Evolutionary conservation across 331 rosid species (phyloP).

Genomic region (Malus hybrid): DNA sequence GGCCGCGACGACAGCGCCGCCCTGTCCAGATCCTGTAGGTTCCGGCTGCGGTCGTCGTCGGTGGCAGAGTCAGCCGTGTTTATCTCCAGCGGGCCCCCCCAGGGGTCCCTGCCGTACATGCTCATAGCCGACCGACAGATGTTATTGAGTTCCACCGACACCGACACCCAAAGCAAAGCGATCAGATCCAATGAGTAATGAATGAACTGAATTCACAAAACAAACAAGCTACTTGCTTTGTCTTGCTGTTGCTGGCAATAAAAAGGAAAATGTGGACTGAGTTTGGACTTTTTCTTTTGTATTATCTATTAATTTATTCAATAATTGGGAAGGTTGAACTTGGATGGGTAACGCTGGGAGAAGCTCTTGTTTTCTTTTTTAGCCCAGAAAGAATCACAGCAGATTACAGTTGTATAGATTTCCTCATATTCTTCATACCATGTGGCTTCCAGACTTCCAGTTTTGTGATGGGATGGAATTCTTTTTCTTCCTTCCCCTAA

Average conservation of each 20-base stretch:
- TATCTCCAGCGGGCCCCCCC: constrained; percentile 98
- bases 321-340: neutral
- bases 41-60: constrained; percentile 95
- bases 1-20: constrained; percentile 95
- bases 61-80: constrained; percentile 91
- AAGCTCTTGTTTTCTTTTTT: too few species aligned
- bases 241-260: neutral
- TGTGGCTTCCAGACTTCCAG: too few species aligned
- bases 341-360: too few species aligned
- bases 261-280: constrained; percentile 2
- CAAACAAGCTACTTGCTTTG: neutral
- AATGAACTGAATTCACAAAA: neutral
- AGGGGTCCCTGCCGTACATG: constrained; percentile 96
- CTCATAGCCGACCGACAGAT: neutral
- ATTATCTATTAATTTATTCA: neutral
- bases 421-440: too few species aligned
- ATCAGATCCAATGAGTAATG: neutral
- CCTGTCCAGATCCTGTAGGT: constrained; percentile 74
- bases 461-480: too few species aligned
- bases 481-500: too few species aligned
- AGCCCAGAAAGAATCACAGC: too few species aligned
- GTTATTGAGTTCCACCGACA: neutral
- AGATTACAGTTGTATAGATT: too few species aligned
- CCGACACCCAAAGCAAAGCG: neutral
- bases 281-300: neutral